Base-by-base conservation (phyloP, 306 rosid species). In the Begonia fuchsioides region DNA sequence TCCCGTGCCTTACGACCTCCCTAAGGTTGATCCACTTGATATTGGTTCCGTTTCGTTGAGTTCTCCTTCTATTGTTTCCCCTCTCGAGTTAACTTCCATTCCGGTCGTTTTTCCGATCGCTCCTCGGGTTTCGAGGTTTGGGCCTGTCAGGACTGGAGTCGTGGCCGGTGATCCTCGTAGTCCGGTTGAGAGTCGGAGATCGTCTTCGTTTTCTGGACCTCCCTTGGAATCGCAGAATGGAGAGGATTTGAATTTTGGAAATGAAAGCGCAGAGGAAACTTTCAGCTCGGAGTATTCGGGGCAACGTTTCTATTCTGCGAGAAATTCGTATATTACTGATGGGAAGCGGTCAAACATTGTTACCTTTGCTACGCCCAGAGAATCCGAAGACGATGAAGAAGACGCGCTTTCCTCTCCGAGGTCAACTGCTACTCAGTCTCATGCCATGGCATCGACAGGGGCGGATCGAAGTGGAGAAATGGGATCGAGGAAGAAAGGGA, bases 11-110 rank as follows among this genome's bases (percentile, higher is more conserved):
- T 75, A 81, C 54, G 88, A 86, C 2, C 74, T 81, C 15, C 96
- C 96, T 0, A 65, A 15, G 44, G 84, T 76, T 47, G 88, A 86
- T 74, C 96, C 96, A 1, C 63, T 86, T 2, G 65, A 73, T 57
- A 17, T 78, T 47, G 66, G 58, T 3, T 40, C 76, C 3, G 56
- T 47, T 50, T 56, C 82, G 32, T 40, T 73, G 19, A 70, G 58
- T 3, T 52, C 62, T 58, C 54, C 67, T 41, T 67, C 84, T 3
- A 6, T 58, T 8, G 53, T 48, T 40, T 64, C 95, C 44, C 74
- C 20, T 47, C 67, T 79, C 17, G 80, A 71, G 15, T 50, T 52
- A 9, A 47, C 77, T 9, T 44, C 77, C 15, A 72, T 81, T 54
- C 88, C 87, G 9, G 71, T 81, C 1, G 86, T 61, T 39, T 73